Base-by-base conservation (phyloP, 225 moss, liverwort and hornwort genomes). In the Asterella californica region DNA sequence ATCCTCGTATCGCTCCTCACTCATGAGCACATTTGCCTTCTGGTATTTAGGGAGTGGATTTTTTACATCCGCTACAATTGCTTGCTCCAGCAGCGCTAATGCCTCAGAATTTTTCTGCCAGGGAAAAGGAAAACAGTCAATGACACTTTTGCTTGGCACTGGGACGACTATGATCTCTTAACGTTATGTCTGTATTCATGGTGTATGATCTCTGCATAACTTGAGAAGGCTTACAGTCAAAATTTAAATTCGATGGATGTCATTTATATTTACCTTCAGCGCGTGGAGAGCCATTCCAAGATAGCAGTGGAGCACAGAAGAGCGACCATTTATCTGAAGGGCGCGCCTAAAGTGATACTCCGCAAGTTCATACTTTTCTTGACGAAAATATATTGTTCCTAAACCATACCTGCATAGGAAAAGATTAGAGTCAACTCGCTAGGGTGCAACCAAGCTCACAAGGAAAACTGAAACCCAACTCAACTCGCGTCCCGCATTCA, bases 241-340 rank as follows among this genome's bases (percentile, higher is more conserved):
- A 57, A 57, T 57, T 0, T 17, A 0, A 7, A 57, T 18, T 57
- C 18, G 0, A 19, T 57, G 57, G 17, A 57, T 18, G 21, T 36
- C 67, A 0, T 30, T 36, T 6, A 34, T 57, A 34, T 57, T 64
- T 64, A 90, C 90, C 90, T 99, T 95, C 29, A 95, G 79, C 0
- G 99, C 93, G 80, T 99, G 99, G 82, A 95, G 89, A 14, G 99
- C 93, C 95, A 99, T 99, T 80, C 99, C 99, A 76, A 99, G 80
- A 86, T 99, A 99, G 88, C 99, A 99, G 77, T 95, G 95, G 83
- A 99, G 88, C 65, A 99, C 99, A n/a, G 99, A 99, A 18, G 99
- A 99, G 27, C 99, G 90, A 55, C 89, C 80, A 68, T 99, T 95
- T 77, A 99, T 93, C 37, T 86, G 82, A 10, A 99, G 89, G 0